Evolutionary conservation across 139 green algal species (phyloP).

Genomic region (Pycnococcus provasolii): DNA sequence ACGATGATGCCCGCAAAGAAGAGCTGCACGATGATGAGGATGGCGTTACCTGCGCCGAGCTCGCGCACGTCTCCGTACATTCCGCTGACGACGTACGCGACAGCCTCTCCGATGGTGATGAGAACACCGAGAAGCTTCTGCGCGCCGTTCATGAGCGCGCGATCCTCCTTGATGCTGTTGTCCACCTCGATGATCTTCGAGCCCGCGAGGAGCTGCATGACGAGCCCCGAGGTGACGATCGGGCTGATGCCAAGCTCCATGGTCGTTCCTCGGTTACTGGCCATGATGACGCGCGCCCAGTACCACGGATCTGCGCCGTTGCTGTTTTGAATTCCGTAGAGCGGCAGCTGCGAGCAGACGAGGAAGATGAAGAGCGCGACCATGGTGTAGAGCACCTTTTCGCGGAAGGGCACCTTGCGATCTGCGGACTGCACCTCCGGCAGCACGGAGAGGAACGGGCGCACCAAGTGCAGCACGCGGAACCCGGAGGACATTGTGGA

Average conservation of each 20-base stretch:
- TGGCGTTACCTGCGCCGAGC: constrained; percentile 75
- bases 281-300: constrained; percentile 96
- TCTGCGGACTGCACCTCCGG: constrained; percentile 64
- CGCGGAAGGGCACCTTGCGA: constrained; percentile 63
- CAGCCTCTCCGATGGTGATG: constrained; percentile 96
- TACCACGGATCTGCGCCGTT: constrained; percentile 88
- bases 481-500: constrained; percentile 29
- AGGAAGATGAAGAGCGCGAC: constrained; percentile 94
- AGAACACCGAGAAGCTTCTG: constrained; percentile 96
- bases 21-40: constrained; percentile 95
- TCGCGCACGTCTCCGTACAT: constrained; percentile 97
- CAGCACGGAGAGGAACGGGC: constrained; percentile 73
- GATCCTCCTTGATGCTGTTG: constrained; percentile 88
- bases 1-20: constrained; percentile 96
- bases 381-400: constrained; percentile 83
- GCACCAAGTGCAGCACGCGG: constrained; percentile 66
- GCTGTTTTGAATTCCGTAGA: constrained; percentile 92
- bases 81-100: constrained; percentile 96
- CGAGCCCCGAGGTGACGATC: constrained; percentile 90
- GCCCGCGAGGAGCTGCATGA: constrained; percentile 93
- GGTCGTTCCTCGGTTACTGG: constrained; percentile 84
- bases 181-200: constrained; percentile 98
- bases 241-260: constrained; percentile 97
- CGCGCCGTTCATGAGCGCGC: constrained; percentile 82
- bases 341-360: constrained; percentile 91